Percentiles rank a stretch among this genome's conserved stretches.
These are phyloP conservation scores for Phytophthora sp. DNA, from an alignment of 352 stramenopile species.

Conservation along the genomic window DNA sequence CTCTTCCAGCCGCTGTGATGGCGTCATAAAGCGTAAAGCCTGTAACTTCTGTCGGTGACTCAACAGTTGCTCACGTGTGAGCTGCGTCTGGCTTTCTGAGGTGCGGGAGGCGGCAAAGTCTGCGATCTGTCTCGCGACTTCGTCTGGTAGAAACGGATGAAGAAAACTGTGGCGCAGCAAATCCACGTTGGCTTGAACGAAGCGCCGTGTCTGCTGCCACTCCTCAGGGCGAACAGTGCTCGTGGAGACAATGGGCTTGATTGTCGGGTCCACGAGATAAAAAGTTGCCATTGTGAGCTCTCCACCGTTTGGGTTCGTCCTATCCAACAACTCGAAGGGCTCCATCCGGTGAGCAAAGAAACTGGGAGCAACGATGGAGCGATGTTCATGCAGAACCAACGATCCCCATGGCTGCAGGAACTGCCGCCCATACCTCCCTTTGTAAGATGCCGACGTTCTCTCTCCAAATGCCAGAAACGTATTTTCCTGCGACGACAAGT, in stretches of 20 bases:
- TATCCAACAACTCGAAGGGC: conserved; percentile 16
- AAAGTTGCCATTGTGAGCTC: conserved; percentile 21
- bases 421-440: conserved; percentile 8
- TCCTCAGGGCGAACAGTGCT: conserved; percentile 6
- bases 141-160: conserved; percentile 5
- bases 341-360: conserved; percentile 15
- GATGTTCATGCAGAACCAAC: conserved; percentile 14
- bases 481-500: conserved; percentile 5
- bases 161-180: conserved; percentile 1
- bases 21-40: conserved; percentile 18
- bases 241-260: conserved; percentile 8
- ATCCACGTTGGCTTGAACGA: conserved; percentile 20
- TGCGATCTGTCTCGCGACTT: conserved; percentile 3
- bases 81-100: conserved; percentile 2
- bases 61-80: conserved; percentile 3
- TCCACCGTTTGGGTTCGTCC: conserved; percentile 4
- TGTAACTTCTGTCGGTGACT: conserved; percentile 6
- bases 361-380: conserved; percentile 11
- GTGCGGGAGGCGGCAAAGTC: conserved; percentile 9
- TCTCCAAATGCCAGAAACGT: conserved; percentile 20
- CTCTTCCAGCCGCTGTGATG: conserved; percentile 12
- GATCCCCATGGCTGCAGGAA: conserved; percentile 21
- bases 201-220: conserved; percentile 19
- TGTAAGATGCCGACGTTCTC: conserved; percentile 12
- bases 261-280: conserved; percentile 18